A percentile compares a stretch with the other conserved stretches of the same genome.
Conservation (phyloP, 306 rosid species). For the Macrotyloma uniflorum region DNA sequence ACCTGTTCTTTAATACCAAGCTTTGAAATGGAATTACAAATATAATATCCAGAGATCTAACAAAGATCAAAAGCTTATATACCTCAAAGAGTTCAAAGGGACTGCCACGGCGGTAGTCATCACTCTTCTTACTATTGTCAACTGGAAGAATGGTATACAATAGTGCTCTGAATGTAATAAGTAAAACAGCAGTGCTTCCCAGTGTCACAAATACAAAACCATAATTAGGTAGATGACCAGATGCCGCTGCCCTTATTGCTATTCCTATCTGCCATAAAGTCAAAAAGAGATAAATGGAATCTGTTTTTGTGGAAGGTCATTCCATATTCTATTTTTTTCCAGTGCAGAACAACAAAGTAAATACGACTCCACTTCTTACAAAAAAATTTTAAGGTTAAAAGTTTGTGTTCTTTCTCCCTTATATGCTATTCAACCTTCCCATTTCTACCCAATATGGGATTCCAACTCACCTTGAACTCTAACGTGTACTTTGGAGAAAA, state of each 20-base stretch:
- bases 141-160: conserved; percentile 61
- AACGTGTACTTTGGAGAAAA: background rate
- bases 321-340: background rate
- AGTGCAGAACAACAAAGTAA: conserved; percentile 12
- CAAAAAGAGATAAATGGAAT: background rate
- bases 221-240: conserved; percentile 67
- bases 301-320: background rate
- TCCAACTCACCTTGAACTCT: too few relatives aligned
- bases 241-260: conserved; percentile 56
- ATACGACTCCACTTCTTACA: too few relatives aligned
- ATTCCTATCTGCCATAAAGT: conserved; percentile 72
- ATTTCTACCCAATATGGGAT: too few relatives aligned
- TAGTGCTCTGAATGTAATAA: conserved; percentile 72
- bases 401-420: too few relatives aligned
- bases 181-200: conserved; percentile 92
- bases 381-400: too few relatives aligned
- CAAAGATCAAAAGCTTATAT: conserved; percentile 29
- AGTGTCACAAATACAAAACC: conserved; percentile 69
- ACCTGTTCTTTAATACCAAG: conserved; percentile 3
- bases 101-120: conserved; percentile 82
- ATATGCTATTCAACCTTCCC: too few relatives aligned
- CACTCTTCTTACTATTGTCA: conserved; percentile 64
- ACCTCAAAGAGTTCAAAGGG: conserved; percentile 97
- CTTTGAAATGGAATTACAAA: conserved; percentile 10
- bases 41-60: background rate